Base-by-base conservation (phyloP, 1,284 basidiomycete species). In the Cutaneotrichosporon mucoides region DNA sequence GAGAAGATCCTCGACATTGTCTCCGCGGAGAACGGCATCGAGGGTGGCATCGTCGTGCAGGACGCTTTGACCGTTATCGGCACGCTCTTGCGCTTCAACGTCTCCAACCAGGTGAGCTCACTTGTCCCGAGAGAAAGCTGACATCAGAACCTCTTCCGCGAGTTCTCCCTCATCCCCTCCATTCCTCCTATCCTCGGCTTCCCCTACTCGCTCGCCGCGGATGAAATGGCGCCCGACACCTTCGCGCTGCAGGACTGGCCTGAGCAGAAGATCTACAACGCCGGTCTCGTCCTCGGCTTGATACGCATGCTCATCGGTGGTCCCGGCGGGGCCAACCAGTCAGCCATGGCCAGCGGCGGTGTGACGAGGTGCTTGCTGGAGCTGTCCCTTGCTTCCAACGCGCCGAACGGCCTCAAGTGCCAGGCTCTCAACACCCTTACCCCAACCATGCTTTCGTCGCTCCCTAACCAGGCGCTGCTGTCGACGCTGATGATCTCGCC, bases 221-320 rank as follows among this genome's bases (percentile, higher is more conserved):
- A 88, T 55, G 83, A 85, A 45, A 77, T 82, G 6, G 85, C 88
- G 2, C 90, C 94, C 4, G 91, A 97, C 75, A 88, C 90, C 60
- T 99, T 98, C 76, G 88, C 93, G 1, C 81, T 98, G 41, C 96
- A 99, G 75, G 92, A 93, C 72, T 99, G 96, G 96, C 91, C 93
- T 64, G 84, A 87, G 54, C 92, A 94, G 73, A 97, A 97, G 76
- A 77, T 86, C 15, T 81, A 84, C 51, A 95, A 94, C 70, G 87
- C 88, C 2, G 82, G 84, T 1, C 79, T 93, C 15, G 85, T 92
- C 10, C 79, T 98, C 4, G 87, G 87, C 33, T 85, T 97, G 84
- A 88, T 78, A 6, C 69, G 79, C 48, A 81, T 81, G 68, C 75
- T 84, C 16, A 79, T 84, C 41, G 82, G 89, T 36, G 83, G 85